Conservation (phyloP, 257 asterid species). For the Nemophila menziesii region DNA sequence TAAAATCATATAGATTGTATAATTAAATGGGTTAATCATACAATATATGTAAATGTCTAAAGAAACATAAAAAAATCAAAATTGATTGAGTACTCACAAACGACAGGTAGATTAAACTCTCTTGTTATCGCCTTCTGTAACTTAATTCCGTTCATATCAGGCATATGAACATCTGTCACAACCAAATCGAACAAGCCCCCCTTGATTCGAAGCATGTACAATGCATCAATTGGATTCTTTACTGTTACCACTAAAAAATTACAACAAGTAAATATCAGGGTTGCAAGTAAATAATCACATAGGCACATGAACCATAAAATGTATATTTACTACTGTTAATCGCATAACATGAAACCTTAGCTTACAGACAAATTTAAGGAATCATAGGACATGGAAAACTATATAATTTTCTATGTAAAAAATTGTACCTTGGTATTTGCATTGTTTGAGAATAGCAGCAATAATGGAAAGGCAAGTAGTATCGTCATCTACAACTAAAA, state of each 20-base stretch:
- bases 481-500: slow-evolving; percentile 45
- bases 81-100: slow-evolving; percentile 23
- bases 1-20: neutral
- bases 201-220: slow-evolving; percentile 32
- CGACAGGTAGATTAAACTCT: slow-evolving; percentile 45
- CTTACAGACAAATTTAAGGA: neutral
- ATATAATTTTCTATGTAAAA: neutral
- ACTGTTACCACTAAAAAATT: slow-evolving; percentile 36
- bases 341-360: neutral
- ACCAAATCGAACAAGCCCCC: slow-evolving; percentile 34
- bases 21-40: no score
- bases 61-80: no score
- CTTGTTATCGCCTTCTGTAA: slow-evolving; percentile 27
- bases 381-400: neutral
- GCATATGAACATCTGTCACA: slow-evolving; percentile 40
- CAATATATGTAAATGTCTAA: no score
- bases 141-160: slow-evolving; percentile 43
- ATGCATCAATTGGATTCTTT: slow-evolving; percentile 32
- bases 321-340: neutral
- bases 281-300: neutral
- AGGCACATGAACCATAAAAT: neutral
- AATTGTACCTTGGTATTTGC: slow-evolving; percentile 32
- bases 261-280: neutral
- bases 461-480: slow-evolving; percentile 32
- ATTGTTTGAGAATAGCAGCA: slow-evolving; percentile 38